Conservation (phyloP, 257 asterid species). For the Fraxinus americana region DNA sequence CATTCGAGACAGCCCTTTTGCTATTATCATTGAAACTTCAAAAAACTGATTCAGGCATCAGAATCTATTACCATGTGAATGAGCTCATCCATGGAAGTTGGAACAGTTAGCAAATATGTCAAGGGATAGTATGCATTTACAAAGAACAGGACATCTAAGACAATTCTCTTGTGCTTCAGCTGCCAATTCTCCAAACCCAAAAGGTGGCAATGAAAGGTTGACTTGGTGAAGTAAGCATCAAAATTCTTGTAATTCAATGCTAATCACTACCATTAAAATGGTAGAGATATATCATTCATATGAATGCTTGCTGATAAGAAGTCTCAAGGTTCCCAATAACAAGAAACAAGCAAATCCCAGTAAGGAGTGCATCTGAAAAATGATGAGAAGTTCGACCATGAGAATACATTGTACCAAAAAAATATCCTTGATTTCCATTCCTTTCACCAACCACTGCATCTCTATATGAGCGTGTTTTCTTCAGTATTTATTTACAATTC, state of each 20-base stretch:
- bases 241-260: too few relatives aligned
- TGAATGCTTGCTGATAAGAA: neutral
- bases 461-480: neutral
- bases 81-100: neutral
- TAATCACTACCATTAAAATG: neutral
- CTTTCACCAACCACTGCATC: neutral
- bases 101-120: neutral
- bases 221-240: too few relatives aligned
- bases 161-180: neutral
- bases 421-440: neutral
- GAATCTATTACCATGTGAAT: neutral
- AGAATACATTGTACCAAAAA: neutral
- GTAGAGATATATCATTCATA: neutral
- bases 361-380: neutral
- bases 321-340: neutral
- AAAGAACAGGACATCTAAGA: neutral
- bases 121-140: neutral
- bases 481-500: neutral
- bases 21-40: neutral
- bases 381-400: neutral
- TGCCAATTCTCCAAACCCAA: neutral
- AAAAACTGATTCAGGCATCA: neutral
- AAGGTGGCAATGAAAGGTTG: neutral
- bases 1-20: neutral
- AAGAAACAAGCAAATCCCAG: neutral